Conservation (phyloP, 345 rosid genomes). For the Hevea brasiliensis region DNA sequence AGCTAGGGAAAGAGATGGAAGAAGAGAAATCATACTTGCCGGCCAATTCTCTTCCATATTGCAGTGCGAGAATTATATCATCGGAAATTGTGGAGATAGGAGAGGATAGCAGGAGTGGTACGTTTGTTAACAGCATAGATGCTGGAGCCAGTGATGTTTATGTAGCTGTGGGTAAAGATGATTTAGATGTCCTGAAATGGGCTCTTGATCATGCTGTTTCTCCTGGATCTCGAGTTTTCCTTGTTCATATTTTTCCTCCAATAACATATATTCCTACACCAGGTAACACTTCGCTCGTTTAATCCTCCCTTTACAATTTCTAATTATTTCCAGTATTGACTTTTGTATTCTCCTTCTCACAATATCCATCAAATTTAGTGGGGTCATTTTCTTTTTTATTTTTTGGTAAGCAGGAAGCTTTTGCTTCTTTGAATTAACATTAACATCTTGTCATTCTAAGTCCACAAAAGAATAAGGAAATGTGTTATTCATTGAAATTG, state of each 20-base stretch:
- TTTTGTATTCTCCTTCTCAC: too few species aligned
- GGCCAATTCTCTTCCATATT: conserved; percentile 18
- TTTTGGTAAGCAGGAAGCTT: too few species aligned
- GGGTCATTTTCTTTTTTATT: too few species aligned
- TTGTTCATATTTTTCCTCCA: conserved; percentile 62
- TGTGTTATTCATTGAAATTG: too few species aligned
- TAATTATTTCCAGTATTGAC: too few species aligned
- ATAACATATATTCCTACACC: conserved; percentile 52
- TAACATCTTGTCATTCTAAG: too few species aligned
- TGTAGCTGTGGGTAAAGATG: conserved; percentile 67
- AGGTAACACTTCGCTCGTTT: conserved; percentile 24
- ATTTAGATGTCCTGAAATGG: conserved; percentile 54
- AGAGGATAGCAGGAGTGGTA: conserved; percentile 44
- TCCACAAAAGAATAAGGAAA: too few species aligned
- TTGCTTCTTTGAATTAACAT: too few species aligned
- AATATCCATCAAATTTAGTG: too few species aligned
- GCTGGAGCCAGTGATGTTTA: conserved; percentile 56
- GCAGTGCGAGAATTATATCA: conserved; percentile 36
- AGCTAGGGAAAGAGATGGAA: conserved; percentile 15
- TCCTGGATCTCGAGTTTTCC: conserved; percentile 48
- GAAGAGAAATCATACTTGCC: conserved; percentile 17
- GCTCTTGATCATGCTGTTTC: conserved; percentile 48
- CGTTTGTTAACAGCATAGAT: neutral
- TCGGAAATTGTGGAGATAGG: conserved; percentile 66
- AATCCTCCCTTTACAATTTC: too few species aligned